phyloP scores from a whole-genome alignment of 2,329 filamentous ascomycete genomes.

The Colletotrichum sp. region DNA sequence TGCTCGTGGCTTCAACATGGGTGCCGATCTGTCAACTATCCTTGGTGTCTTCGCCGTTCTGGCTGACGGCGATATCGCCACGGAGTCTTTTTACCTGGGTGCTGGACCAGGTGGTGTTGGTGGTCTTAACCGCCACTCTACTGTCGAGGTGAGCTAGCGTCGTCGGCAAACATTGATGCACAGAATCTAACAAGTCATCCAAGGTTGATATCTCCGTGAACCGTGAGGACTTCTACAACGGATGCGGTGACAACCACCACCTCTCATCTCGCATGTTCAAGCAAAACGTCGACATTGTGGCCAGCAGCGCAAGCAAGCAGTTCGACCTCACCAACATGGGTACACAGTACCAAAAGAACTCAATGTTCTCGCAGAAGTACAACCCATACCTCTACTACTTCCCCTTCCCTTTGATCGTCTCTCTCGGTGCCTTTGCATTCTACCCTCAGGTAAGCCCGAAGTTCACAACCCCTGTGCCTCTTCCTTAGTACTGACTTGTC shows the following conservation, averaged over 20 bases:
- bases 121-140: conserved; percentile 13
- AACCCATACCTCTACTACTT: conserved; percentile 16
- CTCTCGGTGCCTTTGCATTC: conserved; percentile 1
- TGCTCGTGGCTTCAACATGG: conserved; percentile 14
- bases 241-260: conserved; percentile 12
- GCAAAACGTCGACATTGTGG: conserved; percentile 13
- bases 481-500: neutral
- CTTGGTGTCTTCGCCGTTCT: conserved; percentile 4
- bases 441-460: neutral
- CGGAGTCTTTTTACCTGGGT: conserved; percentile 6
- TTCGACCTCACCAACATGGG: conserved; percentile 12
- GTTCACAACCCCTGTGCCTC: neutral
- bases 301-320: neutral
- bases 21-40: neutral
- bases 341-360: conserved; percentile 6
- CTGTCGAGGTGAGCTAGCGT: too few species aligned
- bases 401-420: conserved; percentile 9
- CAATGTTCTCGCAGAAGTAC: conserved; percentile 10
- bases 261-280: conserved; percentile 12
- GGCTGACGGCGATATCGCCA: neutral
- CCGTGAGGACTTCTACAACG: conserved; percentile 13
- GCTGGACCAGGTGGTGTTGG: conserved; percentile 3
- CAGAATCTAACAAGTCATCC: fast-evolving
- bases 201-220: conserved; percentile 10
- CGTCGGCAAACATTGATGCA: too few species aligned